Base-by-base conservation (phyloP, 225 moss, liverwort and hornwort genomes). In the Lunularia cruciata region DNA sequence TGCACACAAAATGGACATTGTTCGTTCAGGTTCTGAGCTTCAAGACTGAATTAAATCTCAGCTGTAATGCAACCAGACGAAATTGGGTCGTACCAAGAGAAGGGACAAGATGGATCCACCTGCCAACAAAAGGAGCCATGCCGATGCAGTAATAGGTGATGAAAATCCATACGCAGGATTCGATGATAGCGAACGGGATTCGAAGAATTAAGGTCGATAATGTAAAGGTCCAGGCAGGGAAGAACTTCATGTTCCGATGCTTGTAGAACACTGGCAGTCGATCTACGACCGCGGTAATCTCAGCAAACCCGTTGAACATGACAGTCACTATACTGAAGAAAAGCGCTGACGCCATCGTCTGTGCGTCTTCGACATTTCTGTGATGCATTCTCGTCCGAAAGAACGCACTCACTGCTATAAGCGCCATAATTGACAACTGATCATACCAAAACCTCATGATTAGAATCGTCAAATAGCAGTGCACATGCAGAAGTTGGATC, bases 211-310 rank as follows among this genome's bases (percentile, higher is more conserved):
- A 86, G 1, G 82, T 74, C 5, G 89, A 81, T 10, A 95, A 60
- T 8, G 86, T 84, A 63, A 82, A 86, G 0, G 95, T 76, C 95
- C 95, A 95, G 0, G 95, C 70, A 4, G 95, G 95, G 27, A 72
- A 88, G 13, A 95, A 90, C 4, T 78, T 61, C 20, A 86, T 8
- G 20, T 86, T 85, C 0, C 95, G 84, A 8, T 86, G 79, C 75
- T 95, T 95, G 56, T 88, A 92, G 53, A 95, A 92, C 1, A 95
- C 84, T 0, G 95, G 95, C 43, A 95, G 71, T 0, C 88, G 73
- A n/a, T 70, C 52, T 13, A 90, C 81, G 0, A 83, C 85, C 14
- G 86, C 23, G 0, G 90, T 82, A 73, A 92, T 67, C 68, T 95
- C 95, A 0, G 88, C 71, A 22, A 86, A 89, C 0, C 92, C 92